Evolutionary conservation across 2,329 filamentous ascomycete genomes (phyloP).

Genomic region (Penicillium sp.): DNA sequence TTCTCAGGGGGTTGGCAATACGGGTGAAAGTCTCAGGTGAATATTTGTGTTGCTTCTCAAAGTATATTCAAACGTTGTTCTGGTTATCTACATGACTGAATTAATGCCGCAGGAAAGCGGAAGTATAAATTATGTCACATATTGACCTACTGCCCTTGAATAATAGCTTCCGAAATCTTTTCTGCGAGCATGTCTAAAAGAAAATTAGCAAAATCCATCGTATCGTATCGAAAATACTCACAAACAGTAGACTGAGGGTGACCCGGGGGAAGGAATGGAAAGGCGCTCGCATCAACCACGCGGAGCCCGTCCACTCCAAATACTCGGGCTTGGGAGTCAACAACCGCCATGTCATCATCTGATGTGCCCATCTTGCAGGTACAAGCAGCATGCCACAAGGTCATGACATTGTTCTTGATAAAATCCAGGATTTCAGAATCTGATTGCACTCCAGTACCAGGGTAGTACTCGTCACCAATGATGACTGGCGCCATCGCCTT

Average conservation of each 20-base stretch:
- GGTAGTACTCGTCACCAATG: conserved; percentile 39
- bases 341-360: conserved; percentile 30
- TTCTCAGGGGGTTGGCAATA: no score
- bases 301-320: conserved; percentile 31
- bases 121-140: not conserved
- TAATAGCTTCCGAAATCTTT: conserved; percentile 20
- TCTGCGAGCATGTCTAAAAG: conserved; percentile 25
- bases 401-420: conserved; percentile 30
- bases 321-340: conserved; percentile 32
- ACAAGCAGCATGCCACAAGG: conserved; percentile 30
- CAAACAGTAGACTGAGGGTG: conserved; percentile 37
- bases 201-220: not conserved
- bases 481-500: conserved; percentile 30
- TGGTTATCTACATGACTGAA: not conserved
- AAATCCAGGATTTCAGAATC: conserved; percentile 45
- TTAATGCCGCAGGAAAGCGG: not conserved
- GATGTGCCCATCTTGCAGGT: conserved; percentile 34
- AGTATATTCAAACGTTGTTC: not conserved
- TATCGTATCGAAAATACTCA: conserved; percentile 2
- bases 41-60: not conserved
- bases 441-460: conserved; percentile 38
- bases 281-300: conserved; percentile 37
- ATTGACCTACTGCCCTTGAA: conserved; percentile 1
- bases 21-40: no score
- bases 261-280: conserved; percentile 41